Evolutionary conservation across 78 protist genomes (phyloP).

Genomic region (Salpingoeca rosetta): DNA sequence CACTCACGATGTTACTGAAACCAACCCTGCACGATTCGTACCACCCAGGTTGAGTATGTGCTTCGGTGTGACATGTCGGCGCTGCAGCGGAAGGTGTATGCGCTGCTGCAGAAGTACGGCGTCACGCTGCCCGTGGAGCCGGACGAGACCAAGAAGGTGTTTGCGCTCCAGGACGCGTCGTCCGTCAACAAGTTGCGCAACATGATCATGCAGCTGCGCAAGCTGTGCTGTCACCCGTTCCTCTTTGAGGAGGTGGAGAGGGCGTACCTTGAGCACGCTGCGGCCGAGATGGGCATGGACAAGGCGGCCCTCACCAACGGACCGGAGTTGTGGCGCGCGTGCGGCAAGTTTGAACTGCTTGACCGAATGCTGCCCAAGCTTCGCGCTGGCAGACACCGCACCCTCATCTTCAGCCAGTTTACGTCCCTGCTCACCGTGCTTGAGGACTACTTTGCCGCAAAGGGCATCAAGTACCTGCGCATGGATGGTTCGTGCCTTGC

Average conservation of each 20-base stretch:
- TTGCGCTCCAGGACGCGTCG: neutral
- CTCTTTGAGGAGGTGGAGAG: constrained; percentile 50
- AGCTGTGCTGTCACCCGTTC: constrained; percentile 93
- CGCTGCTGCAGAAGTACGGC: neutral
- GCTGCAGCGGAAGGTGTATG: constrained; percentile 36
- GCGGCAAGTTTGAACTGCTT: constrained; percentile 76
- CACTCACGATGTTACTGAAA: too few species aligned
- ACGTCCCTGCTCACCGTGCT: constrained; percentile 53
- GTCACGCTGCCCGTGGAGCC: neutral
- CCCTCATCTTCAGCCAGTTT: constrained; percentile 75
- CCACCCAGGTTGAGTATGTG: constrained; percentile 58
- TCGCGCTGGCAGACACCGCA: constrained; percentile 36
- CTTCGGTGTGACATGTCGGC: constrained; percentile 53
- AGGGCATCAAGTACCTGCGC: constrained; percentile 47
- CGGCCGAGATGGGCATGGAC: neutral
- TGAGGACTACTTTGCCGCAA: constrained; percentile 49
- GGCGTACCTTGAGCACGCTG: neutral
- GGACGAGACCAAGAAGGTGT: neutral
- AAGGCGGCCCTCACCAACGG: neutral
- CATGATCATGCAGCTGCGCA: constrained; percentile 87
- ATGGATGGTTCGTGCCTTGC: constrained; percentile 56
- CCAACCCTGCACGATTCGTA: too few species aligned
- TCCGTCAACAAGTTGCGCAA: constrained; percentile 29
- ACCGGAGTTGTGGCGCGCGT: constrained; percentile 27
- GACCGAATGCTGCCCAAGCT: constrained; percentile 71